Conservation (phyloP, 805 yeast species). For the Monosporozyma yasuniensis region DNA sequence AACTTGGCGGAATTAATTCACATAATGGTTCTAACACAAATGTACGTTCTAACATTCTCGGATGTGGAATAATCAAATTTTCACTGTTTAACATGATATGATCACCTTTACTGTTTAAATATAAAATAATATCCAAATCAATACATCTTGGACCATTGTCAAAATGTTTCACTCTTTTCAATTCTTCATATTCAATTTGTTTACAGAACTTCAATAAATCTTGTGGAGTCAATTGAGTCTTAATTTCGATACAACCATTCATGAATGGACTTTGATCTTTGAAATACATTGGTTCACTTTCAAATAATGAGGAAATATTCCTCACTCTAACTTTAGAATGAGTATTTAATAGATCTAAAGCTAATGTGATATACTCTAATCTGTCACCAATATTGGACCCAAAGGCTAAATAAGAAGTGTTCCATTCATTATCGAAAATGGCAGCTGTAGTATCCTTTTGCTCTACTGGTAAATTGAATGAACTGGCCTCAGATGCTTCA, state of each 20-base stretch:
- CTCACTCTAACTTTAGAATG: conserved; percentile 39
- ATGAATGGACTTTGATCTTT: conserved; percentile 70
- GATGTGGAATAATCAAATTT: conserved; percentile 73
- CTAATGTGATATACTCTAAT: conserved; percentile 46
- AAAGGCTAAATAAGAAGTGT: conserved; percentile 65
- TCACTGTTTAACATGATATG: conserved; percentile 42
- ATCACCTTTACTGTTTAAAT: conserved; percentile 30
- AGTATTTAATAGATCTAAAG: conserved; percentile 37
- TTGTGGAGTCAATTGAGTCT: conserved; percentile 56
- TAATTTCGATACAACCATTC: conserved; percentile 69
- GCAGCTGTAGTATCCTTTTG: not conserved
- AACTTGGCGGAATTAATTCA: conserved; percentile 62
- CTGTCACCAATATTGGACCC: conserved; percentile 84
- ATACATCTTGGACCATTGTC: conserved; percentile 90
- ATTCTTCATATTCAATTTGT: conserved; percentile 62
- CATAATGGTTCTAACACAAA: conserved; percentile 86
- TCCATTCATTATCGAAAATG: conserved; percentile 7
- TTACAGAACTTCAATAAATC: conserved; percentile 56
- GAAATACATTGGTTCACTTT: conserved; percentile 89
- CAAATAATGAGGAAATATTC: conserved; percentile 68
- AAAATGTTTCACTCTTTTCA: conserved; percentile 64
- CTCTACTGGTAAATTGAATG: conserved; percentile 31
- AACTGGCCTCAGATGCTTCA: conserved; percentile 4
- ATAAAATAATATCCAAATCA: conserved; percentile 80
- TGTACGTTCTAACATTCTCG: conserved; percentile 76